These are phyloP conservation scores for Fusarium nisikadoi DNA, from an alignment of 2,329 filamentous ascomycete species.

Conservation along the genomic window DNA sequence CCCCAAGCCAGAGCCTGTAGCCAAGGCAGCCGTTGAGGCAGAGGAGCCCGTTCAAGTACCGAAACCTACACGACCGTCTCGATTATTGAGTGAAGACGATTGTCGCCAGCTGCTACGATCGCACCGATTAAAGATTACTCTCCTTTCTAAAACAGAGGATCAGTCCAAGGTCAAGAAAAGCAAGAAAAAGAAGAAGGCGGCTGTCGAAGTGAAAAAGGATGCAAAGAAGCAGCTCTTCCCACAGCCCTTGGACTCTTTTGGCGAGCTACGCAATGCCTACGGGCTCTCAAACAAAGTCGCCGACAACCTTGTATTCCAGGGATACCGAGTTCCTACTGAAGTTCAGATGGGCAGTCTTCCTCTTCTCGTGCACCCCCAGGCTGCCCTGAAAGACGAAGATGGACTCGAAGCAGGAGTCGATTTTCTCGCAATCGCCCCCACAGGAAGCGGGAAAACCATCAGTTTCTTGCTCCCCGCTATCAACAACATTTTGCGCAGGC, in stretches of 20 bases:
- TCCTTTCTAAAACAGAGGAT: conserved; percentile 68
- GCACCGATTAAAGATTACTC: conserved; percentile 85
- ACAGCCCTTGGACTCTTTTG: conserved; percentile 81
- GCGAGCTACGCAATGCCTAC: conserved; percentile 76
- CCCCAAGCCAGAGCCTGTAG: conserved; percentile 51
- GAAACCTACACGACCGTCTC: conserved; percentile 44
- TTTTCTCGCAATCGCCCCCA: conserved; percentile 89
- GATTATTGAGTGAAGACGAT: conserved; percentile 71
- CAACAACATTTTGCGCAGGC: conserved; percentile 73
- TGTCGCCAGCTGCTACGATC: conserved; percentile 78
- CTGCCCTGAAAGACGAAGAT: conserved; percentile 56
- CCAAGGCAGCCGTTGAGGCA: conserved; percentile 47
- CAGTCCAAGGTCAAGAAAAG: conserved; percentile 62
- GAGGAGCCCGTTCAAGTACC: conserved; percentile 41
- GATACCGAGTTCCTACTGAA: conserved; percentile 89
- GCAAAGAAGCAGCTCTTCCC: conserved; percentile 75
- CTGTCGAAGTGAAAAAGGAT: conserved; percentile 60
- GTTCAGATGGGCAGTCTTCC: conserved; percentile 91
- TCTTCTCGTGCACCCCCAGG: conserved; percentile 72
- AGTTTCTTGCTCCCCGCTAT: conserved; percentile 91
- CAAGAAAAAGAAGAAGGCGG: conserved; percentile 64
- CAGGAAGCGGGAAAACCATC: conserved; percentile 95
- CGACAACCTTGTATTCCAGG: conserved; percentile 84
- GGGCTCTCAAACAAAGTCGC: conserved; percentile 78
- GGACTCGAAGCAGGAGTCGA: conserved; percentile 65